Base-by-base conservation (phyloP, 176 grass and related monocot genomes). In the Melocanna baccifera region DNA sequence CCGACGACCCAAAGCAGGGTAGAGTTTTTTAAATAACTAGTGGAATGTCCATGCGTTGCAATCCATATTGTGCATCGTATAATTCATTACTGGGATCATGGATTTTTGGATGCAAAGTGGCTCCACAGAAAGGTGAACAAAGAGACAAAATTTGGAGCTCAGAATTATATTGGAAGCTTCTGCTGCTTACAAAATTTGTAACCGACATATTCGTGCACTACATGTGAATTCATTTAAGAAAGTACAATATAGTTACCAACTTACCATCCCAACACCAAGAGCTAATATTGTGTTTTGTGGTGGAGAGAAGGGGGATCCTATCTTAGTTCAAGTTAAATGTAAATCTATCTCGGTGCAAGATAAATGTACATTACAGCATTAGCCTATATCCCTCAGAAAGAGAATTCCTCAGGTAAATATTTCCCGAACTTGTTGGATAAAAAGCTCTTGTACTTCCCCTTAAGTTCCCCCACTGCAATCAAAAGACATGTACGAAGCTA, bases 1-100 rank as follows among this genome's bases (percentile, higher is more conserved):
- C 92, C 95, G 70, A 94, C 86, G 76, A 99, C 89, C 93, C 96
- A 99, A n/a, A n/a, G n/a, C n/a, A n/a, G n/a, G n/a, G n/a, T n/a
- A n/a, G n/a, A n/a, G n/a, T n/a, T n/a, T n/a, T n/a, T n/a, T n/a
- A n/a, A n/a, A n/a, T n/a, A n/a, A n/a, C n/a, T n/a, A n/a, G n/a
- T n/a, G n/a, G n/a, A n/a, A n/a, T n/a, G n/a, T n/a, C n/a, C n/a
- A n/a, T n/a, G n/a, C n/a, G n/a, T n/a, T n/a, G n/a, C n/a, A n/a
- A n/a, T n/a, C n/a, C n/a, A n/a, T n/a, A n/a, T n/a, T n/a, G n/a
- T n/a, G n/a, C n/a, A n/a, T n/a, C n/a, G n/a, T n/a, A n/a, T n/a
- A n/a, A n/a, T n/a, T n/a, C n/a, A n/a, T n/a, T n/a, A n/a, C n/a
- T n/a, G n/a, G n/a, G n/a, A n/a, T n/a, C n/a, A 73, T 50, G 25